phyloP scores from a whole-genome alignment of 2,329 filamentous ascomycete genomes.

The Phaeoacremonium minimum region DNA sequence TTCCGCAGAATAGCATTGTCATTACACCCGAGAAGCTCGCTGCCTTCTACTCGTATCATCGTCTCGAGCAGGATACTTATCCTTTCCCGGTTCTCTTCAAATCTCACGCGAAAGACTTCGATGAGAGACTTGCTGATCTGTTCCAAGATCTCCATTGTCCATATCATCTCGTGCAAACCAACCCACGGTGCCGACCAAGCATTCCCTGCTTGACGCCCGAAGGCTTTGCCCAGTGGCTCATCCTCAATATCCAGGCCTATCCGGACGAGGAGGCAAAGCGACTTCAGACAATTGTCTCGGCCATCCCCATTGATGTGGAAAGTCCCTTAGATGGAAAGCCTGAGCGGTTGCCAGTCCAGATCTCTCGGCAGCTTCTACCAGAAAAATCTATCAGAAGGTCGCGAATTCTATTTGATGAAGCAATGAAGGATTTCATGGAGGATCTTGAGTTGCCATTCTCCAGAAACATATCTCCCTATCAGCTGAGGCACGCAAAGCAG shows the following conservation, averaged over 20 bases:
- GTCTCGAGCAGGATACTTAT: slow-evolving; percentile 60
- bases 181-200: slow-evolving; percentile 45
- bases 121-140: slow-evolving; percentile 52
- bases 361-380: slow-evolving; percentile 71
- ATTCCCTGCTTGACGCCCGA: slow-evolving; percentile 61
- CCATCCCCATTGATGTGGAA: slow-evolving; percentile 61
- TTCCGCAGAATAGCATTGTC: slow-evolving; percentile 64
- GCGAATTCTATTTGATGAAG: slow-evolving; percentile 56
- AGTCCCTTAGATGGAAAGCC: slow-evolving; percentile 54
- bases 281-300: slow-evolving; percentile 61
- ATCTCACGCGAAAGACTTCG: slow-evolving; percentile 23
- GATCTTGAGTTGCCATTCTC: no score
- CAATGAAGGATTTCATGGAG: slow-evolving; percentile 44
- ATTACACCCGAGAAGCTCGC: slow-evolving; percentile 73
- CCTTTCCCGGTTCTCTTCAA: slow-evolving; percentile 61
- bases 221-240: slow-evolving; percentile 72
- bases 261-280: slow-evolving; percentile 72
- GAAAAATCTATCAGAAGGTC: slow-evolving; percentile 48
- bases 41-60: slow-evolving; percentile 66
- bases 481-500: no score
- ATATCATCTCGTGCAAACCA: slow-evolving; percentile 60
- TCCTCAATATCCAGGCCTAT: slow-evolving; percentile 67
- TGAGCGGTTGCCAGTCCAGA: slow-evolving; percentile 74
- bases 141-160: slow-evolving; percentile 51
- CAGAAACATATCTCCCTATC: no score